Evolutionary conservation across 2,329 filamentous ascomycete genomes (phyloP).

Genomic region (Botryotinia globosa): DNA sequence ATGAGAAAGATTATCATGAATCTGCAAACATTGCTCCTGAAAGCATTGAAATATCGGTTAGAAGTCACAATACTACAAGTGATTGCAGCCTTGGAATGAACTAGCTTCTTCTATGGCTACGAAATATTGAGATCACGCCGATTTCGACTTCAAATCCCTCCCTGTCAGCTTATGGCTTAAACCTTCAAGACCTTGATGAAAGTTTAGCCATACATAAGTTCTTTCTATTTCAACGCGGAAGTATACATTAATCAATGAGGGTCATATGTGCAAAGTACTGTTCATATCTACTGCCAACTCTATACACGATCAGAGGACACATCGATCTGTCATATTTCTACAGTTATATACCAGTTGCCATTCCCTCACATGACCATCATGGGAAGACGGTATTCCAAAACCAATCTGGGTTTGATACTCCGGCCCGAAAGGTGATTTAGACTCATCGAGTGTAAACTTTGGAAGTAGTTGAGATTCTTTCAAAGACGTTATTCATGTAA

Average conservation of each 20-base stretch:
- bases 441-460: background rate
- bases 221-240: background rate
- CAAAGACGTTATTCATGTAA: background rate
- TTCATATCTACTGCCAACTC: background rate
- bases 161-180: background rate
- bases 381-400: background rate
- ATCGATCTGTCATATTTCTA: background rate
- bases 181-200: background rate
- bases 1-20: conserved; percentile 6
- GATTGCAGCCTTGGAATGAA: background rate
- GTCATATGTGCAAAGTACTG: background rate
- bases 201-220: background rate
- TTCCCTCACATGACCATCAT: background rate
- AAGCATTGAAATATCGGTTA: background rate
- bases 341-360: background rate
- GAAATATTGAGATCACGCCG: background rate
- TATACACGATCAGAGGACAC: background rate
- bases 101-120: background rate
- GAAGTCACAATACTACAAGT: background rate
- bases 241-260: background rate
- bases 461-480: background rate
- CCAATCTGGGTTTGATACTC: background rate
- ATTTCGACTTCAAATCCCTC: background rate
- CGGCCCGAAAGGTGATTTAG: background rate
- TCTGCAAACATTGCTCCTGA: background rate